Evolutionary conservation across 108 stramenopile genomes (phyloP), one percentile per base, ranked within the genome.

Genomic region (Nannochloropsis oceanica): DNA sequence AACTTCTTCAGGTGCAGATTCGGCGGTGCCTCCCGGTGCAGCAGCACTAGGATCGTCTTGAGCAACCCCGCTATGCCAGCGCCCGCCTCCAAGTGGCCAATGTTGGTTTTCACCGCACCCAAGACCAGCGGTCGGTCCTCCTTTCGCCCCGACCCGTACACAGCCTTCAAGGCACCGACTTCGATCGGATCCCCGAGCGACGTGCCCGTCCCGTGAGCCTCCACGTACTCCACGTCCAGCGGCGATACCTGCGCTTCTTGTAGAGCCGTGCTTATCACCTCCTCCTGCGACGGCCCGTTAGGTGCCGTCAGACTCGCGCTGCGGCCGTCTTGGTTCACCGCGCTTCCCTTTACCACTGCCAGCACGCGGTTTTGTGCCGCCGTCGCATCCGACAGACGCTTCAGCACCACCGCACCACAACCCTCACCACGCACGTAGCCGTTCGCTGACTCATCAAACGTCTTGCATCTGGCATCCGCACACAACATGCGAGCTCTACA

Each of bases 171-270:
- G 8, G 90, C 90, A 10, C 88, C 86, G 44, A 90, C 83, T 50
- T 91, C 91, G 5, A 91, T 87, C 13, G 91, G 91, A 34, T 91
- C 91, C 10, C 91, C 91, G n/a, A 91, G 87, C 14, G 91, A 87
- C 14, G 91, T 91, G 11, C 91, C 91, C 0, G 91, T 91, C 10
- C 91, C 91, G 44, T 91, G 91, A 12, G 90, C 84, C 43, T 91
- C 91, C 34, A 92, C 83, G 84, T 88, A 91, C 24, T 82, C 84
- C 24, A 91, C 86, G 73, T 88, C 27, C 26, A 42, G 1, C 27
- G 86, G 89, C 20, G 85, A 43, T 14, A 90, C 27, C 42, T 84
- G 44, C 24, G 84, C 87, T 12, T 87, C 85, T 14, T 34, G 43
- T 14, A 91, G 85, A 8, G 90, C 91, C 8, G 22, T 44, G 27